phyloP scores from a whole-genome alignment of 768 basidiomycete species.

The Termitomyces titanicus region DNA sequence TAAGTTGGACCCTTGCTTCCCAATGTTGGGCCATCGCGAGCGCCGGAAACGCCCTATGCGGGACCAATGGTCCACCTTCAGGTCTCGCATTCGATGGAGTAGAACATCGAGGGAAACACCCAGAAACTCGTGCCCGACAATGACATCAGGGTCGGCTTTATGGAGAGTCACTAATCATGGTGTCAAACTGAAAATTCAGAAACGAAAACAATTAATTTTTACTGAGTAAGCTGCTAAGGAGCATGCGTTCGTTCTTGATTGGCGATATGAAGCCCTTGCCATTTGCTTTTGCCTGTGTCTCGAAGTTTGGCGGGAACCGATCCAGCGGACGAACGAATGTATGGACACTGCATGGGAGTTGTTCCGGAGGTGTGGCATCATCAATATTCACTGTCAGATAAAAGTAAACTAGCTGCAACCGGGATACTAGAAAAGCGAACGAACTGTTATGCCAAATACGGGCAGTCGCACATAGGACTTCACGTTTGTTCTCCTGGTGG shows the following conservation, averaged over 20 bases:
- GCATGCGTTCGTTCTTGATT: conserved; percentile 77
- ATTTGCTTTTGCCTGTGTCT: conserved; percentile 58
- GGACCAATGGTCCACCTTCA: conserved; percentile 93
- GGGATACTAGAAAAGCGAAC: conserved; percentile 9
- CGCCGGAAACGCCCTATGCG: conserved; percentile 88
- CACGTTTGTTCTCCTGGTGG: conserved; percentile 90
- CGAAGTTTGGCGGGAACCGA: conserved; percentile 82
- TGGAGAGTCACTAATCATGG: conserved; percentile 57
- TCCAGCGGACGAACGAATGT: conserved; percentile 91
- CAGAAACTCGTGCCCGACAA: conserved; percentile 93
- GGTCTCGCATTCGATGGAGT: conserved; percentile 84
- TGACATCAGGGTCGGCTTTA: conserved; percentile 89
- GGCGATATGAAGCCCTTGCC: conserved; percentile 69
- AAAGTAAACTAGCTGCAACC: not conserved
- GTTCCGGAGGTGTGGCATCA: conserved; percentile 87
- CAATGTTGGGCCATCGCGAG: conserved; percentile 76
- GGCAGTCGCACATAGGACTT: conserved; percentile 82
- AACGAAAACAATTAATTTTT: conserved; percentile 12
- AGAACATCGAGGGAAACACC: conserved; percentile 89
- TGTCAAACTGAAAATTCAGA: not conserved
- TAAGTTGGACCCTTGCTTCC: conserved; percentile 80
- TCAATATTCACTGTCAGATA: conserved; percentile 73
- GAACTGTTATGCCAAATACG: conserved; percentile 74
- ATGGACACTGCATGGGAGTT: conserved; percentile 75
- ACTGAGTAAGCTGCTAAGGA: conserved; percentile 82